Conservation (phyloP, 2,329 filamentous ascomycete species). For the Penicillium decumbens region DNA sequence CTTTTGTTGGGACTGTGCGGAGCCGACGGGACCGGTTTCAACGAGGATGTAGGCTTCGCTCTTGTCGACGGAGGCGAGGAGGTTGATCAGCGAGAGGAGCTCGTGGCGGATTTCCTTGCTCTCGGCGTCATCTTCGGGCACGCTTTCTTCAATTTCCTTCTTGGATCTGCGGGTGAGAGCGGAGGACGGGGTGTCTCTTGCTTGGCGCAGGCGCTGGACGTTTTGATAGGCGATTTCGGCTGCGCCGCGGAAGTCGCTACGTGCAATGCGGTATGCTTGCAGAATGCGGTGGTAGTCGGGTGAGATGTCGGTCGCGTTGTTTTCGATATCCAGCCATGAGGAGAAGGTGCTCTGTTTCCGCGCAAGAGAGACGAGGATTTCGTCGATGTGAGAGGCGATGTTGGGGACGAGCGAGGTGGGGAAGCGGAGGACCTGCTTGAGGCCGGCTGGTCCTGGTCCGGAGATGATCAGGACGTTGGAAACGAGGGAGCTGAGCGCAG, state of each 20-base stretch:
- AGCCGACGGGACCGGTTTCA: constrained; percentile 39
- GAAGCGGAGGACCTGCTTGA: constrained; percentile 63
- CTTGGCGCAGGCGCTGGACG: constrained; percentile 48
- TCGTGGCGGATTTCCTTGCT: constrained; percentile 59
- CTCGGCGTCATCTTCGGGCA: constrained; percentile 42
- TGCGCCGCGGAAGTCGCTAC: constrained; percentile 78
- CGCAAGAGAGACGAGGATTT: constrained; percentile 68
- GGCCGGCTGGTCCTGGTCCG: constrained; percentile 39
- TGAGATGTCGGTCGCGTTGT: constrained; percentile 32
- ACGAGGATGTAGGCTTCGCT: constrained; percentile 72
- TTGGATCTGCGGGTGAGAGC: constrained; percentile 36
- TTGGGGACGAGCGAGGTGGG: constrained; percentile 62
- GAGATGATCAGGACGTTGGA: constrained; percentile 42
- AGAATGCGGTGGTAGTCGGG: constrained; percentile 82
- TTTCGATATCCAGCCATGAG: constrained; percentile 37
- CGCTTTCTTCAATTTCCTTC: constrained; percentile 30
- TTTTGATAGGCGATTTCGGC: constrained; percentile 55
- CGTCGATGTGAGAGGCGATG: constrained; percentile 73
- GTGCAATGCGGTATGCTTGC: constrained; percentile 82
- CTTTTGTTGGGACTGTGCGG: constrained; percentile 40
- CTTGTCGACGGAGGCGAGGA: constrained; percentile 75
- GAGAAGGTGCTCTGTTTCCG: constrained; percentile 62
- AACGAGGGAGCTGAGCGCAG: constrained; percentile 65
- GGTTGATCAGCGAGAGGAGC: constrained; percentile 89
- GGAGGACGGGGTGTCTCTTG: constrained; percentile 31